These are phyloP conservation scores for Coix lacrymajobi DNA, from an alignment of 176 grass and related monocot genomes.

Conservation along the genomic window DNA sequence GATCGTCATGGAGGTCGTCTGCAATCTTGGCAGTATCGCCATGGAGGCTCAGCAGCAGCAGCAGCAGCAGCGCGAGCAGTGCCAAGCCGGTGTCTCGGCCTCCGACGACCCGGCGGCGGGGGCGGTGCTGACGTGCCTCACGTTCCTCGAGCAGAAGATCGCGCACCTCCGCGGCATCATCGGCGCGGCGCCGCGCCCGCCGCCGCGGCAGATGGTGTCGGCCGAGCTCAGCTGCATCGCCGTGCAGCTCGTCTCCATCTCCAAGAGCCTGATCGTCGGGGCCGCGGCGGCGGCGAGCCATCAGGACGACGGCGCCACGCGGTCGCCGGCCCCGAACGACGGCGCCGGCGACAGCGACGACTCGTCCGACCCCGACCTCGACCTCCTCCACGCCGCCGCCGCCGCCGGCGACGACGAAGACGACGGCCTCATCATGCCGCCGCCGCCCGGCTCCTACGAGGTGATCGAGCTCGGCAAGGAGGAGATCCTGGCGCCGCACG, in stretches of 20 bases:
- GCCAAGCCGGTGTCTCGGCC: background rate
- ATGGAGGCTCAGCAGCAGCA: background rate
- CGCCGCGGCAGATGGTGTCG: constrained; percentile 60
- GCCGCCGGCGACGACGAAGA: background rate
- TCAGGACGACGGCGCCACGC: background rate
- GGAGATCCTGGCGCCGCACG: constrained; percentile 77
- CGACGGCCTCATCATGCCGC: background rate
- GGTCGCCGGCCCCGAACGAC: background rate
- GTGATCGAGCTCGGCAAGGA: constrained; percentile 73
- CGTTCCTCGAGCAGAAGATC: constrained; percentile 73
- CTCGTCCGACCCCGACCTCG: constrained; percentile 20
- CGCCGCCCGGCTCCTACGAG: constrained; percentile 29
- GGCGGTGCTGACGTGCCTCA: constrained; percentile 51
- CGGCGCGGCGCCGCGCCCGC: constrained; percentile 26
- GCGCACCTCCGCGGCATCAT: constrained; percentile 54
- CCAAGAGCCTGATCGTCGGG: constrained; percentile 28
- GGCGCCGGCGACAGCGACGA: constrained; percentile 16
- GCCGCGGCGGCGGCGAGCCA: background rate
- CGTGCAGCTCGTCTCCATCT: constrained; percentile 58
- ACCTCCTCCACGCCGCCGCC: background rate
- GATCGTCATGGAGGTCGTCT: constrained; percentile 5
- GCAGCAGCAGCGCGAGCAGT: background rate
- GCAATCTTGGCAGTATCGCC: background rate
- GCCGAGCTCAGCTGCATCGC: constrained; percentile 73
- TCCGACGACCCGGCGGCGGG: constrained; percentile 16